These are phyloP conservation scores for Backusella luteola DNA, from an alignment of 192 early-diverging fungal genomes.

Conservation along the genomic window DNA sequence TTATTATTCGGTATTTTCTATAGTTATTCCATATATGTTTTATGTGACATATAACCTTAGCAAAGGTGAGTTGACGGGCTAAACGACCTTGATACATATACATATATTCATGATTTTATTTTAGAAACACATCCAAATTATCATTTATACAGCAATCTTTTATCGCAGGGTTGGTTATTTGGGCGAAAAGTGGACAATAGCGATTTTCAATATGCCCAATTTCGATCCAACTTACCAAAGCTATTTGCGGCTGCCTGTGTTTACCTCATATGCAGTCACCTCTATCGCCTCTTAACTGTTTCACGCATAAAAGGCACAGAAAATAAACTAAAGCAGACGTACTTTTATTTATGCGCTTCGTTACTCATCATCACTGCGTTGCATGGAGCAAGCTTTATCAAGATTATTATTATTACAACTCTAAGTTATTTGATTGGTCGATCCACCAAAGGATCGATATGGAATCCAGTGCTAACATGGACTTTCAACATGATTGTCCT, in stretches of 20 bases:
- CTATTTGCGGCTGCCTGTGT: slow-evolving; percentile 42
- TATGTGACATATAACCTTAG: slow-evolving; percentile 53
- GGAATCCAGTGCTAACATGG: slow-evolving; percentile 75
- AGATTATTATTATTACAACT: slow-evolving; percentile 61
- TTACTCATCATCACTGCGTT: slow-evolving; percentile 61
- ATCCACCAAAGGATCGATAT: slow-evolving; percentile 43
- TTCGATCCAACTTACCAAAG: slow-evolving; percentile 59
- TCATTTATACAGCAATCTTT: slow-evolving; percentile 31
- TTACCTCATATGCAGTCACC: slow-evolving; percentile 52
- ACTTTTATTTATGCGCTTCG: slow-evolving; percentile 59
- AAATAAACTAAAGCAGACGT: slow-evolving; percentile 27
- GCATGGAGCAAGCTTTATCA: slow-evolving; percentile 70
- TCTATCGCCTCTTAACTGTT: slow-evolving; percentile 37
- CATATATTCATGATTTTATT: background rate
- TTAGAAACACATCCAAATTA: slow-evolving; percentile 42
- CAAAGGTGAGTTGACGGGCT: slow-evolving; percentile 39
- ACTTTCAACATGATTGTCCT: slow-evolving; percentile 73
- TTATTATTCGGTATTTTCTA: slow-evolving; percentile 60
- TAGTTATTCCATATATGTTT: slow-evolving; percentile 61
- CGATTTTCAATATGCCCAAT: slow-evolving; percentile 64
- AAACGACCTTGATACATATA: background rate
- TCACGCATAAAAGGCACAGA: slow-evolving; percentile 23
- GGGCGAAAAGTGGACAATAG: slow-evolving; percentile 69
- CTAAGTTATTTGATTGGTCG: slow-evolving; percentile 69
- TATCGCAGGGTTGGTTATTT: slow-evolving; percentile 68